phyloP scores from a whole-genome alignment of 345 rosid genomes.

The Eucalyptus globulus region DNA sequence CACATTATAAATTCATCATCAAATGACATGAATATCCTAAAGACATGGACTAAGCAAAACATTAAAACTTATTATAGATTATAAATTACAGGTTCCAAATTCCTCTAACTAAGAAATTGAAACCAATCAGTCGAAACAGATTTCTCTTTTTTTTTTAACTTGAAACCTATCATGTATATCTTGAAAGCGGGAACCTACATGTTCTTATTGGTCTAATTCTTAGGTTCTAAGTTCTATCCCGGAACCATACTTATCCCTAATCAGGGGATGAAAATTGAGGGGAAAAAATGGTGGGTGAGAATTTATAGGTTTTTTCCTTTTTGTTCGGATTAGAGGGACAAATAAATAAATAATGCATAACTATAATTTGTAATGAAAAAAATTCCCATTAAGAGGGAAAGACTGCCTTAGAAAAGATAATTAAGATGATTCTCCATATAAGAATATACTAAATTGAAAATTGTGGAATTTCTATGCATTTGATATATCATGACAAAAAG shows the following conservation, averaged over 20 bases:
- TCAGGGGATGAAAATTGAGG: not conserved
- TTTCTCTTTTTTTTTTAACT: too few species aligned
- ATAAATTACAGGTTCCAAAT: too few species aligned
- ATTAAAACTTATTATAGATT: too few species aligned
- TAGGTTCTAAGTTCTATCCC: too few species aligned
- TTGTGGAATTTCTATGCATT: not conserved
- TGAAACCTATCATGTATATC: rapidly evolving
- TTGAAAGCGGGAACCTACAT: too few species aligned
- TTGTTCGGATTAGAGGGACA: not conserved
- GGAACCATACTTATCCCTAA: too few species aligned
- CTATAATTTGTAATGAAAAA: not conserved
- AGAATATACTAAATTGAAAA: not conserved
- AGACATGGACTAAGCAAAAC: too few species aligned
- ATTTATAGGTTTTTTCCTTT: not conserved
- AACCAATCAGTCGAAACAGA: rapidly evolving
- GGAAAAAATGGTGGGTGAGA: not conserved
- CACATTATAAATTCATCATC: too few species aligned
- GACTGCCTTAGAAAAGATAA: not conserved
- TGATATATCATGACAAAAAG: not conserved
- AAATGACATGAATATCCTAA: too few species aligned
- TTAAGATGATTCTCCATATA: not conserved
- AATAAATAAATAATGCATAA: not conserved
- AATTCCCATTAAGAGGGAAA: not conserved
- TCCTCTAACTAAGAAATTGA: too few species aligned
- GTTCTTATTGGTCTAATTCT: too few species aligned